A percentile compares a stretch with the other conserved stretches of the same genome.
phyloP scores from a whole-genome alignment of 176 grass and related monocot genomes.

The Dactylis glomerata region DNA sequence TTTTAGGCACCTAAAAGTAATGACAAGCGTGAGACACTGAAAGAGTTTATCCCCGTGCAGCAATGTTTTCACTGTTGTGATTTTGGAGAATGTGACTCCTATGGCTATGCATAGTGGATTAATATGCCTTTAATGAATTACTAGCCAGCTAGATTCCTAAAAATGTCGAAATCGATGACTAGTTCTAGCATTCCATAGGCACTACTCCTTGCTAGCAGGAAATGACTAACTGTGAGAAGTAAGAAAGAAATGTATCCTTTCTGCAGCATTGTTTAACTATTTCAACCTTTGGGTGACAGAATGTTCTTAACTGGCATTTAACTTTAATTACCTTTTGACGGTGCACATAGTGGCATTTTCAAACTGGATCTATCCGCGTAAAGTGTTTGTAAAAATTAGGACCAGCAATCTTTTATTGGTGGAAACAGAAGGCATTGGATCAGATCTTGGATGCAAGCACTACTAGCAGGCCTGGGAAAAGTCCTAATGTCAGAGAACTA shows the following conservation, averaged over 20 bases:
- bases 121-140: background rate
- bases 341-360: constrained; percentile 9
- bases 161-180: constrained; percentile 8
- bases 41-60: constrained; percentile 13
- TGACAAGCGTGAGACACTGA: constrained; percentile 30
- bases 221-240: constrained; percentile 10
- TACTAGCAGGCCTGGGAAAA: constrained; percentile 34
- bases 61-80: constrained; percentile 29
- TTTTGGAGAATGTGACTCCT: constrained; percentile 38
- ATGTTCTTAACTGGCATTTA: constrained; percentile 40
- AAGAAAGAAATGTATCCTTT: background rate
- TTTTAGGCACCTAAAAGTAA: background rate
- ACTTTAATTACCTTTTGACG: constrained; percentile 48
- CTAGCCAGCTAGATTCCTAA: constrained; percentile 16
- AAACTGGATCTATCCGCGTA: constrained; percentile 40
- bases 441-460: constrained; percentile 41
- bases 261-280: constrained; percentile 29
- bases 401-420: constrained; percentile 9
- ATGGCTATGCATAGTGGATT: background rate
- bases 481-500: constrained; percentile 46
- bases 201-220: constrained; percentile 3
- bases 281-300: constrained; percentile 41
- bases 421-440: constrained; percentile 25
- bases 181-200: constrained; percentile 14
- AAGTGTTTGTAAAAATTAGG: constrained; percentile 28